phyloP scores from a whole-genome alignment of 306 rosid species.

The Cyclanthera cordifolia region DNA sequence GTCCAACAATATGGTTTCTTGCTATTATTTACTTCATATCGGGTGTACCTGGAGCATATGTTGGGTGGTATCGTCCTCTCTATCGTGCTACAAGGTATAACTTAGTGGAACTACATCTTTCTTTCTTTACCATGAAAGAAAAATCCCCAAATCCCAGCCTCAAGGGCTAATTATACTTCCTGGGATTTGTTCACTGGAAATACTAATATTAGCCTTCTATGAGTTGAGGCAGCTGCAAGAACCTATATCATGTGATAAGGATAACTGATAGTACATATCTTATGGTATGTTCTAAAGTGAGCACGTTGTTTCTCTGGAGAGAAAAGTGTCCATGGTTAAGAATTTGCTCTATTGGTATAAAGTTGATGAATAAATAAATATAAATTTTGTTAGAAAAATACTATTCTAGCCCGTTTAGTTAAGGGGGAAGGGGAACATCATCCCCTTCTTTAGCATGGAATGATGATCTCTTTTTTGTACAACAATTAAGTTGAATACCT shows the following conservation, averaged over 20 bases:
- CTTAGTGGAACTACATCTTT: not conserved
- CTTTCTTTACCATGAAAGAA: not conserved
- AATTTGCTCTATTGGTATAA: not conserved
- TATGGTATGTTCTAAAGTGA: not conserved
- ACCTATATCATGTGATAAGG: not conserved
- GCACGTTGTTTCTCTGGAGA: not conserved
- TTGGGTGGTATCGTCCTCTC: conserved; percentile 95
- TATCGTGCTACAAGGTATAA: conserved; percentile 84
- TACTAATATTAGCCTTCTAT: not conserved
- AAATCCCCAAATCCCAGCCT: not conserved
- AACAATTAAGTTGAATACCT: not conserved
- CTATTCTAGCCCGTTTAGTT: not conserved
- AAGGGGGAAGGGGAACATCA: no score
- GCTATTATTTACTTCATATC: conserved; percentile 65
- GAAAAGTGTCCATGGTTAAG: not conserved
- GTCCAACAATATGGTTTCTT: conserved; percentile 74
- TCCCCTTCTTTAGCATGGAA: not conserved
- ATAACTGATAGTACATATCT: not conserved
- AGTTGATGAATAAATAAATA: not conserved
- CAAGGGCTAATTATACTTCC: not conserved
- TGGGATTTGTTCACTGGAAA: not conserved
- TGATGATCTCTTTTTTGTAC: not conserved
- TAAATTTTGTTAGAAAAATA: not conserved
- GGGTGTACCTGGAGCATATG: conserved; percentile 64
- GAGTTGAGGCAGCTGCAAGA: not conserved